Evolutionary conservation across 2,329 filamentous ascomycete genomes (phyloP), one percentile per base, ranked within the genome.

Genomic region (Calonectria pteridis): DNA sequence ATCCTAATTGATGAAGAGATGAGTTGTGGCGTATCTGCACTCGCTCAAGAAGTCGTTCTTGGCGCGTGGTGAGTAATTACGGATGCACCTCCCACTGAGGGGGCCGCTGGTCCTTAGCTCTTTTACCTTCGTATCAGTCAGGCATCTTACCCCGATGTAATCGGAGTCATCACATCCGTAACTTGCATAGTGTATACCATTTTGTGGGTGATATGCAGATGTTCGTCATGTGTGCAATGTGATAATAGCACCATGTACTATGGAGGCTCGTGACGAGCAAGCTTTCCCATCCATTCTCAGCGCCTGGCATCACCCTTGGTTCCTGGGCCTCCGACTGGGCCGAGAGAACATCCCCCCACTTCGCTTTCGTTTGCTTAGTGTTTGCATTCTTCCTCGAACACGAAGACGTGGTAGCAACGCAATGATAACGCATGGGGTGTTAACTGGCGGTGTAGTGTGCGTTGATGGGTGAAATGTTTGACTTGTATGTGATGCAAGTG

Each of bases 361-460:
- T 58, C 58, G 46, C 49, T 46, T 59, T 64, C 43, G 67, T 46
- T 70, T 50, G 33, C 28, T 51, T 29, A 35, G 35, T n/a, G 33
- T 64, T 43, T 37, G 20, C 67, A 46, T 70, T 50, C 18, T 53
- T 18, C 51, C 67, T 31, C 6, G 46, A 63, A 53, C 23, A 63
- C 11, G 33, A 29, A 40, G 33, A 40, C 9, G 37, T 23, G 37
- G 31, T 29, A 46, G 43, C 43, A 23, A 9, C 13, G 43, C 10
- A 31, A 46, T 23, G 33, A 55, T 53, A 37, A 33, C n/a, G 29
- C 58, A 64, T 64, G 33, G 28, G 26, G 20, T 26, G 40, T 26
- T 63, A 55, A 70, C 35, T 23, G 51, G 67, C 58, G 67, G 58
- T 70, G 67, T 70, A 49, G 58, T 70, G 58, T 62, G 35, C 53